phyloP scores from a whole-genome alignment of 1,139 yeast species.

The Blastobotrys petasosporus region DNA sequence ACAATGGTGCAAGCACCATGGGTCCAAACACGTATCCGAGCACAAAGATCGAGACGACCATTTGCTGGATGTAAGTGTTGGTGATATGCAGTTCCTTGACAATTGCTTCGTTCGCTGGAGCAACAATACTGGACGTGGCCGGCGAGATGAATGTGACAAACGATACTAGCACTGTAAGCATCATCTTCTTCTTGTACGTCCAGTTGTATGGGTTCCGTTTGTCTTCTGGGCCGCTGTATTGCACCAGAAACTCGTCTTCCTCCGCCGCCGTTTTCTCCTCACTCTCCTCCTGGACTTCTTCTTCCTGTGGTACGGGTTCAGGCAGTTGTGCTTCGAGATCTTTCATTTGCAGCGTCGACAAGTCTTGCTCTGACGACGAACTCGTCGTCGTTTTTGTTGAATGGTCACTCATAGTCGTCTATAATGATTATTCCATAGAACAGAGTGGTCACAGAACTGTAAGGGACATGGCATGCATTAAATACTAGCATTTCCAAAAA shows the following conservation, averaged over 20 bases:
- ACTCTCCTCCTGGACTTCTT: neutral
- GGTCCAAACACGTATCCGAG: slow-evolving; percentile 87
- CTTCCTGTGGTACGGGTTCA: neutral
- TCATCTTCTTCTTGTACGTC: slow-evolving; percentile 55
- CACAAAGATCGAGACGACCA: slow-evolving; percentile 84
- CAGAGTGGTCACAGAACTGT: too few species aligned
- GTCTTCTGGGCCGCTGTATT: slow-evolving; percentile 55
- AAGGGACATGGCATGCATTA: neutral
- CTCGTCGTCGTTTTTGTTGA: too few species aligned
- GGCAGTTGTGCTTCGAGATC: too few species aligned
- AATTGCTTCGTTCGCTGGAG: slow-evolving; percentile 50
- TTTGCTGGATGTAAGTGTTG: slow-evolving; percentile 71
- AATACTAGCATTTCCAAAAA: too few species aligned
- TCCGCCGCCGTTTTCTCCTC: neutral
- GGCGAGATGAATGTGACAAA: slow-evolving; percentile 77
- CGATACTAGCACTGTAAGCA: slow-evolving; percentile 60
- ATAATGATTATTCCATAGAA: too few species aligned
- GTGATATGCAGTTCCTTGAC: slow-evolving; percentile 55
- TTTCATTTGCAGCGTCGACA: too few species aligned
- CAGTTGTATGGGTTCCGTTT: slow-evolving; percentile 89
- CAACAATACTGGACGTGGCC: slow-evolving; percentile 81
- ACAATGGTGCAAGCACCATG: slow-evolving; percentile 80
- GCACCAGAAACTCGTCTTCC: slow-evolving; percentile 8
- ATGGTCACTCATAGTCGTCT: too few species aligned
- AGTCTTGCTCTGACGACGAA: too few species aligned